Conservation (phyloP, 352 stramenopile species). For the Phytophthora sp. region DNA sequence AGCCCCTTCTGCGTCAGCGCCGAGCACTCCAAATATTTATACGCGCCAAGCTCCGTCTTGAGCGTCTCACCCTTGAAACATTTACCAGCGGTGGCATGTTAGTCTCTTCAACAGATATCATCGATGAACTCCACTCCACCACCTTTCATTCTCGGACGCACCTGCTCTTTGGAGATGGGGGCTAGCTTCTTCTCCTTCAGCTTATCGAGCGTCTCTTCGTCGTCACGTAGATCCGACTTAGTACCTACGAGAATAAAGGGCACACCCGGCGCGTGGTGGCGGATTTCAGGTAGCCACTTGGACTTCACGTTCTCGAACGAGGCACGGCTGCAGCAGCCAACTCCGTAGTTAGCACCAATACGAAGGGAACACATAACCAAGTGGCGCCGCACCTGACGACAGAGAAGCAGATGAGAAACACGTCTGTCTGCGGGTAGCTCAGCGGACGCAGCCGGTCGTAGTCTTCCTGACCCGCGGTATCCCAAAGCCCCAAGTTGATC, state of each 20-base stretch:
- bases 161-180: constrained; percentile 77
- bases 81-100: constrained; percentile 2
- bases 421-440: constrained; percentile 96
- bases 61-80: constrained; percentile 75
- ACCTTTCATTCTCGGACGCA: constrained; percentile 18
- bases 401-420: constrained; percentile 97
- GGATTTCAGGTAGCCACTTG: constrained; percentile 94
- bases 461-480: constrained; percentile 97
- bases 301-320: constrained; percentile 97
- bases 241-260: constrained; percentile 96
- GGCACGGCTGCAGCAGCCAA: constrained; percentile 59
- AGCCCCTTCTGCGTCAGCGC: constrained; percentile 93
- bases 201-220: constrained; percentile 90
- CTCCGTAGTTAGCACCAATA: background rate
- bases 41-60: constrained; percentile 90
- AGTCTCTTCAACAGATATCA: background rate
- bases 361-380: background rate
- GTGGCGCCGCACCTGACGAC: constrained; percentile 74
- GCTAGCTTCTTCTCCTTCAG: constrained; percentile 86
- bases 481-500: constrained; percentile 97
- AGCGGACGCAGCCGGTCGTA: constrained; percentile 96
- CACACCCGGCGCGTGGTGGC: constrained; percentile 87
- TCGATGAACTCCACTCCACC: background rate
- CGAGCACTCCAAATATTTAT: constrained; percentile 94
- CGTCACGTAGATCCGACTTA: constrained; percentile 94